phyloP scores from a whole-genome alignment of 2,329 filamentous ascomycete species.

The Botrytis paeoniae region DNA sequence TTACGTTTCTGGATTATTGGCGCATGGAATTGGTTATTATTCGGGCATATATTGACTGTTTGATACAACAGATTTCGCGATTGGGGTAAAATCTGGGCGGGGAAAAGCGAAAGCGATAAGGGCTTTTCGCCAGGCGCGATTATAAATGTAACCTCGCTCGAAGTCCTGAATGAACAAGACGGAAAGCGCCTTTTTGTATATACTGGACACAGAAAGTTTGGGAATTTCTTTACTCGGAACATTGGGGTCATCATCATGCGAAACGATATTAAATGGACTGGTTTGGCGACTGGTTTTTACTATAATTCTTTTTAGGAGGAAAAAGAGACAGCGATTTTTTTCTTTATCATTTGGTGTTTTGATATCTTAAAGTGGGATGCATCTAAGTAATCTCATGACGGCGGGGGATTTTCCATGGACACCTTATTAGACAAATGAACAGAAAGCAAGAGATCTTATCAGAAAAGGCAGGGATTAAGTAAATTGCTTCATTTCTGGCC shows the following conservation, averaged over 20 bases:
- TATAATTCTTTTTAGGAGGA: conserved; percentile 7
- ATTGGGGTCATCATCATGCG: not conserved
- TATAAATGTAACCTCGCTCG: conserved; percentile 12
- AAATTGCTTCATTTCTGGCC: not conserved
- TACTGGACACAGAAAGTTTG: conserved; percentile 6
- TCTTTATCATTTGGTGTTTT: not conserved
- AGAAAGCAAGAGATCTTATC: not conserved
- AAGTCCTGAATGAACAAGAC: not conserved
- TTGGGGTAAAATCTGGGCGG: not conserved
- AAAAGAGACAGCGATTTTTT: not conserved
- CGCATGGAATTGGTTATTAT: conserved; percentile 2
- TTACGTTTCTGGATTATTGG: conserved; percentile 7
- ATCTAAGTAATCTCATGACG: conserved; percentile 6
- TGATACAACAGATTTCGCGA: not conserved
- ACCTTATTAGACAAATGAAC: not conserved
- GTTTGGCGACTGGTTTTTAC: not conserved
- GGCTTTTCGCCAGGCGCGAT: not conserved
- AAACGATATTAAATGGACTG: conserved; percentile 8
- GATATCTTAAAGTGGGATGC: not conserved
- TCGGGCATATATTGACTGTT: conserved; percentile 3
- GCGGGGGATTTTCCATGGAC: not conserved
- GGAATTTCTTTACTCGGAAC: conserved; percentile 9
- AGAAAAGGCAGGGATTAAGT: not conserved
- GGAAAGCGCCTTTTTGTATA: conserved; percentile 13
- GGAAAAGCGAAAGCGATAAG: conserved; percentile 5